A percentile compares a stretch with the other conserved stretches of the same genome.
These are phyloP conservation scores for Monosporascus sp. DNA, from an alignment of 2,329 filamentous ascomycete genomes.

Conservation along the genomic window DNA sequence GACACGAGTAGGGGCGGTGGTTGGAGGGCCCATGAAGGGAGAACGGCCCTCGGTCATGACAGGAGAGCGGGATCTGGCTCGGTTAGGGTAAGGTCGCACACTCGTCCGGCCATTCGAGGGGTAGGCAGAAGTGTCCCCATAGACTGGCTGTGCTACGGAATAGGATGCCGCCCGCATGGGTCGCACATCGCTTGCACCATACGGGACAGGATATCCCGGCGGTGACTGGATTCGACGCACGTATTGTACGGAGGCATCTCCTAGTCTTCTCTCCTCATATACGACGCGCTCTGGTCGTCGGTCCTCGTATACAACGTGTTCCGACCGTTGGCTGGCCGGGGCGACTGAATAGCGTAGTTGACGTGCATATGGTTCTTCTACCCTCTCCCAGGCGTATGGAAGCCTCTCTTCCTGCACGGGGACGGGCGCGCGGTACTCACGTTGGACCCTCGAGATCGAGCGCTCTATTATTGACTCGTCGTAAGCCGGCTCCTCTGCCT, in stretches of 20 bases:
- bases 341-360: constrained; percentile 24
- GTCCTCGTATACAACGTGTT: constrained; percentile 25
- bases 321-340: constrained; percentile 18
- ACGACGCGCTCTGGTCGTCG: constrained; percentile 22
- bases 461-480: constrained; percentile 40
- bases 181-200: constrained; percentile 31
- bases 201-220: constrained; percentile 30
- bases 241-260: constrained; percentile 27
- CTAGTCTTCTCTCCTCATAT: constrained; percentile 25
- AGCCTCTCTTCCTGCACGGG: constrained; percentile 16
- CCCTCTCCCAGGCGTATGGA: constrained; percentile 28
- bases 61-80: constrained; percentile 43
- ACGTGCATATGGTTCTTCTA: constrained; percentile 21
- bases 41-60: constrained; percentile 37
- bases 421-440: constrained; percentile 23
- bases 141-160: constrained; percentile 33
- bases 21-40: constrained; percentile 45
- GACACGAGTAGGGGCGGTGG: constrained; percentile 58
- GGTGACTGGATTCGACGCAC: constrained; percentile 33
- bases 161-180: constrained; percentile 37
- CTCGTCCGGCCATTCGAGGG: constrained; percentile 43
- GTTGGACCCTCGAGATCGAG: constrained; percentile 29
- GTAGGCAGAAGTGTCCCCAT: constrained; percentile 35
- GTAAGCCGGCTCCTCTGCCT: constrained; percentile 34
- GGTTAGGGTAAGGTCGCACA: constrained; percentile 43